Base-by-base conservation (phyloP, 805 yeast species). In the Hanseniaspora occidentalis region DNA sequence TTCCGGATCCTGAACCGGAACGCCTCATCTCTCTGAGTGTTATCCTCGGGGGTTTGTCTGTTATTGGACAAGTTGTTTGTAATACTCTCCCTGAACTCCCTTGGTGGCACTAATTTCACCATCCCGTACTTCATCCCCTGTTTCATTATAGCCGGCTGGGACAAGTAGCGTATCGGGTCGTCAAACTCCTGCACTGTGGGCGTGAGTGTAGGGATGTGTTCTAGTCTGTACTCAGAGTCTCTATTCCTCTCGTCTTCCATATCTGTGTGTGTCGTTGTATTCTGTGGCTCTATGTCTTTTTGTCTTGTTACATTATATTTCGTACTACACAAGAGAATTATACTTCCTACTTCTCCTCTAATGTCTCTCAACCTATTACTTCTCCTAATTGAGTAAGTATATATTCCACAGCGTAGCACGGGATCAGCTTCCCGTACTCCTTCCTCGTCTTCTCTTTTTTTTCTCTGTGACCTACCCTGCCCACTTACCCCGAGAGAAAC, bases 101-200 rank as follows among this genome's bases (percentile, higher is more conserved):
- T 43, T 0, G 89, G 88, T 4, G 94, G 79, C 6, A 71, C 64
- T 2, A 88, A 54, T 52, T 86, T 88, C 35, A 85, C 59, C 51
- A 92, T 86, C 0, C 96, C 96, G 54, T 69, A 75, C 22, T 61
- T 54, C 24, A 54, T 58, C 2, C 92, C 95, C 8, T 67, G 50
- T 2, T 50, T 38, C 2, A 50, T 47, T 0, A 67, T 64, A 10
- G 60, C 56, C 1, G 75, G 57, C 11, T 71, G 64, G 18, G 81
- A 79, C 14, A 84, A 62, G 47, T 77, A 80, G n/a, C 56, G 57
- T 17, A 79, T 71, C 1, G 95, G 94, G 53, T 80, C 78, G 9
- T 57, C 51, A 44, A 77, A 73, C 49, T 82, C 78, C 20, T 65
- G 66, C 16, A 59, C 61, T 1, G 77, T 61, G 2, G 88, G 81